Base-by-base conservation (phyloP, 75 land plant genomes). In the Isoetes taiwanensis region DNA sequence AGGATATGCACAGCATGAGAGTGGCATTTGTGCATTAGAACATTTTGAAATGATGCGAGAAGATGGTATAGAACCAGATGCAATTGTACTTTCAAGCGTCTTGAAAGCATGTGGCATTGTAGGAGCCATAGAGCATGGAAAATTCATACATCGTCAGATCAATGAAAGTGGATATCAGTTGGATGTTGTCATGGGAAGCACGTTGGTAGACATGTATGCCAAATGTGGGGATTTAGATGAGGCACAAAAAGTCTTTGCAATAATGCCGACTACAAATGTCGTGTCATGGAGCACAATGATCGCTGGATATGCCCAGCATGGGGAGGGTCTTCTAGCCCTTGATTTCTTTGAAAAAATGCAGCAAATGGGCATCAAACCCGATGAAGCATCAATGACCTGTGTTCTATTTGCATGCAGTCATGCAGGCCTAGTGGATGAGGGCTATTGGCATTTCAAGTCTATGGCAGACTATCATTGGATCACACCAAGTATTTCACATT, bases 221-320 rank as follows among this genome's bases (percentile, higher is more conserved):
- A 60, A 55, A 27, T 69, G 67, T 43, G 59, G 53, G 19, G 32
- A 21, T 29, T 5, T 71, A 10, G 28, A 0, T 3, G 35, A 6
- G 28, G 66, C 73, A 10, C 62, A 34, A 1, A 31, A 57, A 35
- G 19, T 56, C 16, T 75, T 75, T 34, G 61, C 59, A 9, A 57
- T 60, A 30, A 59, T 61, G 32, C 38, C 59, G 25, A 30, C n/a
- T 10, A 62, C 52, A n/a, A 72, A 69, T 34, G 25, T 71, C 2
- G 62, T 71, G 3, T 48, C 74, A 27, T 71, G 74, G 74, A 71
- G 57, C 29, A 17, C 74, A 11, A 10, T 71, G 14, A 59, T 71
- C 16, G 43, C 73, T n/a, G 64, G 62, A 0, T 32, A 53, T 58
- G 42, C 54, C 4, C 31, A 34, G 5, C 10, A 23, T 9, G 70